Base-by-base conservation (phyloP, 352 stramenopile genomes). In the Phytophthora tentaculata region DNA sequence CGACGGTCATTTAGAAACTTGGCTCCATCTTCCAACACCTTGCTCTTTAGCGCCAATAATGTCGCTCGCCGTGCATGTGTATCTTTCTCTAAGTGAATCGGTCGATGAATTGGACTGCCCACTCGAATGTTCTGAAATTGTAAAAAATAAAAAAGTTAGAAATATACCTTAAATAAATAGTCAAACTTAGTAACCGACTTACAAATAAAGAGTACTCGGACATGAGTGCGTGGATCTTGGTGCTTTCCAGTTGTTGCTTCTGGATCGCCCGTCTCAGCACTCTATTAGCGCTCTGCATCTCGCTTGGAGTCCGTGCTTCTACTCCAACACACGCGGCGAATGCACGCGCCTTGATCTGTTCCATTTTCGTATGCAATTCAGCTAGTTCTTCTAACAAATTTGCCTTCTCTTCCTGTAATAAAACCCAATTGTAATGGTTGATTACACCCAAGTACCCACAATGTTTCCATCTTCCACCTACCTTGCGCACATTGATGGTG, bases 171-270 rank as follows among this genome's bases (percentile, higher is more conserved):
- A 37, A n/a, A 45, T n/a, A 45, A 29, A 49, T 19, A n/a, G 5
- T 43, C 16, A 23, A 28, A 12, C 6, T 16, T 5, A 32, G 9
- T 9, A 32, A 44, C 19, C 7, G 29, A 10, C 63, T 26, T 56
- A 80, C 70, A 59, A 76, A 78, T 64, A 77, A 70, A 35, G 68
- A 73, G 35, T 76, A 78, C 47, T 81, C 69, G 13, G 61, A 77
- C 53, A 81, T 71, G 48, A 77, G 63, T 10, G 66, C 73, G 56
- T 79, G 69, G 16, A 73, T 68, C n/a, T 62, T 57, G 5, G 69
- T 76, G 23, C 61, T 67, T 28, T 70, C 62, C 28, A 74, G 45
- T 54, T 76, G 69, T 44, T 81, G 73, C 22, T 50, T 47, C 26
- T 71, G 61, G 22, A 81, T 70, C 3, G 67, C 69, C 17, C 58